Base-by-base conservation (phyloP, 2,329 filamentous ascomycete genomes). In the Neurospora crassa region DNA sequence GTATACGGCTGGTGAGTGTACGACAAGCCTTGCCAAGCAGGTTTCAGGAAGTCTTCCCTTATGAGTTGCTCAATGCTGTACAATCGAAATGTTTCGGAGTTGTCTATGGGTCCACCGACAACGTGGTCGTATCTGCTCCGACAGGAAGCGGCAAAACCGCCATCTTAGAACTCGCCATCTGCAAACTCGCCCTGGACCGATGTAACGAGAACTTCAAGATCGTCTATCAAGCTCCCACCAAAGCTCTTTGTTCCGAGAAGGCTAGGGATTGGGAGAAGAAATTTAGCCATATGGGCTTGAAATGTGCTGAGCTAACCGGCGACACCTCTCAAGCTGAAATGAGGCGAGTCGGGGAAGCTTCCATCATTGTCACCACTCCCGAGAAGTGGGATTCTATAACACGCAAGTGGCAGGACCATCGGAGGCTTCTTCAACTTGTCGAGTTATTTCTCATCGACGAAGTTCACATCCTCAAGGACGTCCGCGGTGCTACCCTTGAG, bases 331-430 rank as follows among this genome's bases (percentile, higher is more conserved):
- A 86, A 69, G 80, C 82, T 5, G 89, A 94, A 74, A 84, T 94
- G 72, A 84, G 84, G 29, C 88, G 86, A 70, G 90, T 95, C 6
- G 90, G 93, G 72, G 88, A 85, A 75, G 92, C 92, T 3, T 90
- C 90, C 67, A 92, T 97, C 74, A 95, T 97, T 74, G 86, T 96
- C 73, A 96, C 93, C 0, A 97, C 93, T 0, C 93, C 93, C 0
- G 93, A 97, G 80, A 96, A 96, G 77, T 96, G 93, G 93, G 93
- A 97, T 78, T 95, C 92, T 72, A 90, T 96, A 79, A 96, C 93
- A 0, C 86, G 93, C 20, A 94, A 93, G 77, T 96, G 93, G 93
- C 89, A 90, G 75, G 93, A 96, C 75, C 91, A 96, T 76, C 86
- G 86, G 69, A 91, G 86, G 74, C 82, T 96, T 20, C 88, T 96